Percentiles rank a stretch among this genome's conserved stretches.
Evolutionary conservation across 2,329 filamentous ascomycete species (phyloP).

Genomic region (Apiospora marii): DNA sequence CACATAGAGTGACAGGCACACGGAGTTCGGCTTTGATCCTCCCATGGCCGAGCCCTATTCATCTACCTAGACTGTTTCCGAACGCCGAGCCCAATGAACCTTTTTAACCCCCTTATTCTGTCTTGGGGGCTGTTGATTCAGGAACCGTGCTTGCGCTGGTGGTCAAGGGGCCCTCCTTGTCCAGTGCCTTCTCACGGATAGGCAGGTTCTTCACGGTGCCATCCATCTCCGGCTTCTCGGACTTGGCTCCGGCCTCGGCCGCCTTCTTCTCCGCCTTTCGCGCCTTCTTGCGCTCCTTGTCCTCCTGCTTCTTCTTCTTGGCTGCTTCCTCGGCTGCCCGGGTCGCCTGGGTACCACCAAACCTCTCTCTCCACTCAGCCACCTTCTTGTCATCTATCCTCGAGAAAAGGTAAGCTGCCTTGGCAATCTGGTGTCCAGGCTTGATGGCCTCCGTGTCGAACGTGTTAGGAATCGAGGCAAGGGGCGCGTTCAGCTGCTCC

Average conservation of each 20-base stretch:
- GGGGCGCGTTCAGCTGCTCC: constrained; percentile 64
- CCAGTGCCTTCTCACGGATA: constrained; percentile 40
- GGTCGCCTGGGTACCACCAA: constrained; percentile 50
- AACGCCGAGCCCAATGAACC: constrained; percentile 15
- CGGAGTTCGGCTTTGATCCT: not conserved
- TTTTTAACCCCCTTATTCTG: constrained; percentile 19
- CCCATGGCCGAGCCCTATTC: not conserved
- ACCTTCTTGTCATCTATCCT: constrained; percentile 76
- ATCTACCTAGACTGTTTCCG: constrained; percentile 11
- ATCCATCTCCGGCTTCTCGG: constrained; percentile 34
- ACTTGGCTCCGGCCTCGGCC: constrained; percentile 27
- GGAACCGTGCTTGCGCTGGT: constrained; percentile 30
- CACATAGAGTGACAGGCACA: not conserved
- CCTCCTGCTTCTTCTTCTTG: constrained; percentile 42
- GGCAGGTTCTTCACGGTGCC: constrained; percentile 39
- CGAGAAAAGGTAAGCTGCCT: constrained; percentile 74
- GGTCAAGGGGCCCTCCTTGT: constrained; percentile 35
- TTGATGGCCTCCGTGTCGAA: constrained; percentile 60
- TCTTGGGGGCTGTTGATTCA: constrained; percentile 31
- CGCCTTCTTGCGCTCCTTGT: constrained; percentile 43
- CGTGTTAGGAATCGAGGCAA: constrained; percentile 62
- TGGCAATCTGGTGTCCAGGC: constrained; percentile 72
- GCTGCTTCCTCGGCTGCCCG: constrained; percentile 40
- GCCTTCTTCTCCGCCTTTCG: constrained; percentile 36
- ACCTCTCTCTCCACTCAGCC: constrained; percentile 74